phyloP scores from a whole-genome alignment of 73 alveolate species.

The Breviolum minutum region DNA sequence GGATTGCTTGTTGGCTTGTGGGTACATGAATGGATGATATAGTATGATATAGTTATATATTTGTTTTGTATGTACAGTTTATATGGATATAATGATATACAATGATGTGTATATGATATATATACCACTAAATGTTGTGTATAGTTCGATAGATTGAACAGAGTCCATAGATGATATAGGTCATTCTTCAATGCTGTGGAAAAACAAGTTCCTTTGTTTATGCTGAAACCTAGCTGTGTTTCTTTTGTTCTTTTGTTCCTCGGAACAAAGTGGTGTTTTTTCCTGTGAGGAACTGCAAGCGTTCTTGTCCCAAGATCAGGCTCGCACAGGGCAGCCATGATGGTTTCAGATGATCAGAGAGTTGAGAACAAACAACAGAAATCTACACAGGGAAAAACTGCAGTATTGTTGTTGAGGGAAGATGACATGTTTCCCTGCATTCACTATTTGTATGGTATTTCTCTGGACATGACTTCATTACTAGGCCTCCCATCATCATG shows the following conservation, averaged over 20 bases:
- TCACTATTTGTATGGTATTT: background rate
- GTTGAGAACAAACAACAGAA: background rate
- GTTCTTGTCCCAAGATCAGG: constrained; percentile 24
- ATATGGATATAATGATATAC: too few species aligned
- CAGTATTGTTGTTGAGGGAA: background rate
- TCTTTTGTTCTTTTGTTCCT: too few species aligned
- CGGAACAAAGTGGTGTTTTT: too few species aligned
- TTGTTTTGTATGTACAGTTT: too few species aligned
- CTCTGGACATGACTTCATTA: background rate
- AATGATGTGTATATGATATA: background rate
- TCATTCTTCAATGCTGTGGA: background rate
- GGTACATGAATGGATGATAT: too few species aligned
- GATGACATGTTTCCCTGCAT: background rate
- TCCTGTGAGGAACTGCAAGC: background rate
- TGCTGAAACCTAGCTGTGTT: too few species aligned
- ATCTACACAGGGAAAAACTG: background rate
- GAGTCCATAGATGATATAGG: background rate
- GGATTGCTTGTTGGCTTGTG: background rate
- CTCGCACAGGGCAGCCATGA: background rate
- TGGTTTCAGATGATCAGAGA: background rate
- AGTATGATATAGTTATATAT: too few species aligned
- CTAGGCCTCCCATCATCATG: background rate
- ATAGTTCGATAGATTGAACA: background rate
- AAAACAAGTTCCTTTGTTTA: too few species aligned
- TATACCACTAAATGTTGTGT: background rate